Conservation (phyloP, 352 stramenopile species). For the Globisporangium echinulatum region DNA sequence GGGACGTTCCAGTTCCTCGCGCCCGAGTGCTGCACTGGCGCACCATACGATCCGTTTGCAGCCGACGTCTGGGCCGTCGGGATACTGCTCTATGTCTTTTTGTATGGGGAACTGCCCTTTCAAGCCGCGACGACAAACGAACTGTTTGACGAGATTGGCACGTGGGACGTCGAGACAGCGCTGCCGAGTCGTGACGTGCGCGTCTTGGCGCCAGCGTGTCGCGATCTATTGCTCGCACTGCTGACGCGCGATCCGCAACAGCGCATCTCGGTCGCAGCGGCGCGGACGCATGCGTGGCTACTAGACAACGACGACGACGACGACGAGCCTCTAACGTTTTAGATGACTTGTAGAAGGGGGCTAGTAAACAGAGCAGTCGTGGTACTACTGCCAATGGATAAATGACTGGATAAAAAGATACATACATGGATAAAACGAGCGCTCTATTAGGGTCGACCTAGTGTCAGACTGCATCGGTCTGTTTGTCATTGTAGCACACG, state of each 20-base stretch:
- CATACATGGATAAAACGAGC: too few relatives aligned
- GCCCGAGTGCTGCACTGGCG: slow-evolving; percentile 82
- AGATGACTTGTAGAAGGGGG: slow-evolving; percentile 1
- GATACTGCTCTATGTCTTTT: slow-evolving; percentile 81
- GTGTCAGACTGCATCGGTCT: background rate
- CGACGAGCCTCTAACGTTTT: slow-evolving; percentile 71
- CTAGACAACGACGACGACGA: slow-evolving; percentile 17
- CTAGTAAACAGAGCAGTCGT: too few relatives aligned
- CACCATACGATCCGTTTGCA: slow-evolving; percentile 76
- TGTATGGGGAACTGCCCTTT: slow-evolving; percentile 82
- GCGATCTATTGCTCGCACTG: slow-evolving; percentile 44
- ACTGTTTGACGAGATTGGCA: slow-evolving; percentile 73
- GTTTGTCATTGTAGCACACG: slow-evolving; percentile 26
- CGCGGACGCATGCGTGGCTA: slow-evolving; percentile 63
- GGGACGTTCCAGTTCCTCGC: slow-evolving; percentile 89
- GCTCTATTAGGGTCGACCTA: too few relatives aligned
- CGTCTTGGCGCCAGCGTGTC: slow-evolving; percentile 21
- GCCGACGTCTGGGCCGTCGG: slow-evolving; percentile 85
- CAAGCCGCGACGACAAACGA: slow-evolving; percentile 57
- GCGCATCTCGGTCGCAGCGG: slow-evolving; percentile 47
- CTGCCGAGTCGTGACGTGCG: slow-evolving; percentile 17
- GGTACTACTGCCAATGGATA: too few relatives aligned
- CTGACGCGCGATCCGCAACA: slow-evolving; percentile 41
- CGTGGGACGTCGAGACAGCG: slow-evolving; percentile 27
- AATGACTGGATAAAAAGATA: too few relatives aligned